These are phyloP conservation scores for Pleodorina starrii DNA, from an alignment of 139 green algal species.

Conservation along the genomic window DNA sequence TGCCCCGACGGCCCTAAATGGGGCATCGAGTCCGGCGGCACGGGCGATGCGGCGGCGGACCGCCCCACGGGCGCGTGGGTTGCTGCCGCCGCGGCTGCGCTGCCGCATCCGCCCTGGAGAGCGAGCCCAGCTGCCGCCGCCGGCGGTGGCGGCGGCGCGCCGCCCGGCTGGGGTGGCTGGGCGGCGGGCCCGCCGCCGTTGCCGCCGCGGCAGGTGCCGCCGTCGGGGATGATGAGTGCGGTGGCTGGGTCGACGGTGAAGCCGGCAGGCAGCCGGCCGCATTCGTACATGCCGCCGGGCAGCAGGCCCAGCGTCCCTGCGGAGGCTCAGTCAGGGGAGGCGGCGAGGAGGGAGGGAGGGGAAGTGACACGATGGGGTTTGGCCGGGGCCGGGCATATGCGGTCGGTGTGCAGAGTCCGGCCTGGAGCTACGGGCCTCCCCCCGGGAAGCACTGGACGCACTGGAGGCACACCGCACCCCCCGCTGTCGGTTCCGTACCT, in stretches of 20 bases:
- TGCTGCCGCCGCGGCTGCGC: neutral
- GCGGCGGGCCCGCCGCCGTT: neutral
- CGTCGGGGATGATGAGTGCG: neutral
- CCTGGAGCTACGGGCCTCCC: too few species aligned
- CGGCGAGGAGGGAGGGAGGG: neutral
- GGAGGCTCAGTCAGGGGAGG: neutral
- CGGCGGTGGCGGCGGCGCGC: neutral
- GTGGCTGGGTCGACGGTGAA: conserved; percentile 7
- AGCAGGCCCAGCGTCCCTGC: conserved; percentile 29
- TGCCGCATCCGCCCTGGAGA: too few species aligned
- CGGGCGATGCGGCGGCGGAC: conserved; percentile 10
- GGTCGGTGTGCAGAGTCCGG: too few species aligned
- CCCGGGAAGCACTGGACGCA: too few species aligned
- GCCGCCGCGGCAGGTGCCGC: neutral
- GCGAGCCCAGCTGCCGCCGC: neutral
- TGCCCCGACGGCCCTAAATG: neutral
- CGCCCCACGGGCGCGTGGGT: neutral
- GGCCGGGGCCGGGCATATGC: too few species aligned
- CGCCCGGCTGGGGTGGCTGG: neutral
- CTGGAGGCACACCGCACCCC: too few species aligned
- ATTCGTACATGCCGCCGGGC: conserved; percentile 43
- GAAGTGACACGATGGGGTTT: neutral
- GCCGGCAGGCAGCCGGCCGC: conserved; percentile 17
- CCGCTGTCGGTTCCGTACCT: conserved; percentile 16
- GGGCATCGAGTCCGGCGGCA: neutral